Evolutionary conservation across 495 filamentous ascomycete genomes (phyloP), one percentile per base, ranked within the genome.

Genomic region (Aspergillus coremiiformis): DNA sequence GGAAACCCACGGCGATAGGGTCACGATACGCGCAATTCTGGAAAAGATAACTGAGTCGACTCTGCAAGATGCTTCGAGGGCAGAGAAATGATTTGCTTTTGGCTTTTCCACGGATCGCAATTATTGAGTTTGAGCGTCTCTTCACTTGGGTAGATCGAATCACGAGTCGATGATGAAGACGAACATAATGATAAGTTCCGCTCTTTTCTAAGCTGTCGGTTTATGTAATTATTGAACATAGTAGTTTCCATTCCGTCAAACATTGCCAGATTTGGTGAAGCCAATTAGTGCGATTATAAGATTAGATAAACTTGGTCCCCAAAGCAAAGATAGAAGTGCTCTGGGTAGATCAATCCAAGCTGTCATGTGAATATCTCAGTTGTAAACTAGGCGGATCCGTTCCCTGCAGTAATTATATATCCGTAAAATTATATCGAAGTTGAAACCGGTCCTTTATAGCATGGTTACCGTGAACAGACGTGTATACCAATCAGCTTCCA

Each of bases 41-140:
- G 60, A 75, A 44, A 76, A 72, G 57, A 77, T 79, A 50, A 70
- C 67, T 15, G 62, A 72, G 23, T 43, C 62, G 5, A 76, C 72
- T 4, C 52, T 74, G 48, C 60, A 59, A 33, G 69, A 69, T 17
- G 22, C 24, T 9, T 54, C 61, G 21, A 29, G 30, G 21, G 33
- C 47, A 12, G 43, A 47, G n/a, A 41, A 47, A 51, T 56, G 45
- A 26, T 33, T 27, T 17, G n/a, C 15, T 41, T 21, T 14, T n/a
- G 14, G 32, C n/a, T n/a, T 15, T 14, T 14, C 32, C 12, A 35
- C 10, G 5, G 32, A 3, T n/a, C 32, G 14, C 10, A 2, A 1
- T 35, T 15, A 5, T 12, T n/a, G 32, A 35, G 32, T 5, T 35
- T 35, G 32, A 5, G 5, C 5, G 17, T 41, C 15, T 35, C 4